A percentile compares a stretch with the other conserved stretches of the same genome.
Evolutionary conservation across 208 protist species (phyloP).

Genomic region (Crithidia sp.): DNA sequence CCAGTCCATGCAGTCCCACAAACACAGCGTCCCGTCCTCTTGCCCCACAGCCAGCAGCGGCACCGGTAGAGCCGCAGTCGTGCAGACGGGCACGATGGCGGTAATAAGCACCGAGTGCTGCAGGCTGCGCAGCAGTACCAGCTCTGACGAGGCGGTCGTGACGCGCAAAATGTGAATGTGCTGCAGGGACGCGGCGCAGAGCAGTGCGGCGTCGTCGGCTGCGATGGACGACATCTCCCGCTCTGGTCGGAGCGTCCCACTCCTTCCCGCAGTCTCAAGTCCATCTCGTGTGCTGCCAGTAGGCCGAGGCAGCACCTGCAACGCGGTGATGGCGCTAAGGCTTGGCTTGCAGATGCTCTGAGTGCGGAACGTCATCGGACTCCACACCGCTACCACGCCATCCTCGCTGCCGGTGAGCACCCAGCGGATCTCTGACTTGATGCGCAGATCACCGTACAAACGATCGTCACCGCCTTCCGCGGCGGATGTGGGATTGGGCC

Average conservation of each 20-base stretch:
- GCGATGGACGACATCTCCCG: background rate
- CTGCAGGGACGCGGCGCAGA: conserved; percentile 39
- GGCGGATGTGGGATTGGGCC: background rate
- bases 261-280: no score
- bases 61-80: conserved; percentile 19
- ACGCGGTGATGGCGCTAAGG: conserved; percentile 27
- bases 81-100: conserved; percentile 12
- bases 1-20: conserved; percentile 35
- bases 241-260: background rate
- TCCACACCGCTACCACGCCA: conserved; percentile 44
- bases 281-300: background rate
- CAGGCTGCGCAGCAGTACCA: conserved; percentile 26
- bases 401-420: conserved; percentile 51
- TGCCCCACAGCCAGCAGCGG: conserved; percentile 46
- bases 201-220: conserved; percentile 13
- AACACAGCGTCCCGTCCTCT: conserved; percentile 46
- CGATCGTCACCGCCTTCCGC: background rate
- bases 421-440: conserved; percentile 18
- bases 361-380: conserved; percentile 43
- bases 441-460: background rate
- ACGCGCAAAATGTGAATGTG: conserved; percentile 34
- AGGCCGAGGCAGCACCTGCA: conserved; percentile 25
- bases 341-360: conserved; percentile 27
- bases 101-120: conserved; percentile 28
- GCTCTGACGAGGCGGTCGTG: conserved; percentile 12